Evolutionary conservation across 2,329 filamentous ascomycete genomes (phyloP).

Genomic region (Nothomitra cinnamomea): DNA sequence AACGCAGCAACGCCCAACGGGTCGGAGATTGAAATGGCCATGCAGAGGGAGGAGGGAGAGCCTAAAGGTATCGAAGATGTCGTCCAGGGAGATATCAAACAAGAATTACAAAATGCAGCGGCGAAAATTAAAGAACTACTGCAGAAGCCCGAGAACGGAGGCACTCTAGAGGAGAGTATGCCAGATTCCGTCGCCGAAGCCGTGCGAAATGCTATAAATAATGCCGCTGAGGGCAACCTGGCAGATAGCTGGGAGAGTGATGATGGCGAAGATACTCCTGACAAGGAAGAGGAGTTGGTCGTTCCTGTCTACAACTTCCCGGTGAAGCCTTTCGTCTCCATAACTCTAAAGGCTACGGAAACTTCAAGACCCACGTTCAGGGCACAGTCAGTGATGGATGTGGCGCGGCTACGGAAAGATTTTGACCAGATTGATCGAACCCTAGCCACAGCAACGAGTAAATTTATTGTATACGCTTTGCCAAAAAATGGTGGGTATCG

Average conservation of each 20-base stretch:
- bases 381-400: slow-evolving; percentile 72
- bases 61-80: neutral
- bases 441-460: slow-evolving; percentile 72
- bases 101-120: slow-evolving; percentile 2
- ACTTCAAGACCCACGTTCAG: slow-evolving; percentile 48
- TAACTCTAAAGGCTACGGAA: slow-evolving; percentile 46
- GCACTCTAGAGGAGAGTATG: slow-evolving; percentile 35
- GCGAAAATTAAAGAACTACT: slow-evolving; percentile 23
- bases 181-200: slow-evolving; percentile 35
- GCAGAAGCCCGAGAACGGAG: slow-evolving; percentile 35
- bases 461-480: slow-evolving; percentile 88
- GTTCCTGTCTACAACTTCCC: slow-evolving; percentile 89
- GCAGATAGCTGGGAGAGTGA: slow-evolving; percentile 89
- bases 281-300: slow-evolving; percentile 45
- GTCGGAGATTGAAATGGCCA: slow-evolving; percentile 32
- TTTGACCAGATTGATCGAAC: slow-evolving; percentile 96
- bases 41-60: slow-evolving; percentile 16
- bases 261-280: slow-evolving; percentile 50
- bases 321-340: slow-evolving; percentile 89
- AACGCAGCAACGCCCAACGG: slow-evolving; percentile 28
- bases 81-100: neutral
- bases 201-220: slow-evolving; percentile 40
- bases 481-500: slow-evolving; percentile 84
- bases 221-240: slow-evolving; percentile 36
- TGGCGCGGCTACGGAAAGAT: slow-evolving; percentile 88